A percentile compares a stretch with the other conserved stretches of the same genome.
These are phyloP conservation scores for Podaxis sp. DNA, from an alignment of 768 basidiomycete species.

Conservation along the genomic window DNA sequence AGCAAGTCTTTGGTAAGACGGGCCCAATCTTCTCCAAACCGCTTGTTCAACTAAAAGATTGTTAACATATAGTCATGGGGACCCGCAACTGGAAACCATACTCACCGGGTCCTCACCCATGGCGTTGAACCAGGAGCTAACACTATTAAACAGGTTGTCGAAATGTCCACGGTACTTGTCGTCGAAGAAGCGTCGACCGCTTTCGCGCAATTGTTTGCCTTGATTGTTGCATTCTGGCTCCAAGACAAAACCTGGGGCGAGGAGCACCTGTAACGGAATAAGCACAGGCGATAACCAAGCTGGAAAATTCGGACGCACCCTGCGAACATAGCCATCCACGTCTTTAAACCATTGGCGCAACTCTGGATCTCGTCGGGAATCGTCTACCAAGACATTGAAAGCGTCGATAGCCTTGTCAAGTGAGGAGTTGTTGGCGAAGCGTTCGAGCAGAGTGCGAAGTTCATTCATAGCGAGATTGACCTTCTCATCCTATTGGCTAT, in stretches of 20 bases:
- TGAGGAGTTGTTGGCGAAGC: slow-evolving; percentile 78
- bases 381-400: slow-evolving; percentile 68
- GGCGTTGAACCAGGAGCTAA: slow-evolving; percentile 78
- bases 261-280: slow-evolving; percentile 48
- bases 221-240: slow-evolving; percentile 71
- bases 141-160: slow-evolving; percentile 71
- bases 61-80: background rate
- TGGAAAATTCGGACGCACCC: slow-evolving; percentile 35
- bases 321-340: slow-evolving; percentile 65
- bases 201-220: slow-evolving; percentile 62
- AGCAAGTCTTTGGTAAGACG: slow-evolving; percentile 82
- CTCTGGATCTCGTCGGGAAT: slow-evolving; percentile 72
- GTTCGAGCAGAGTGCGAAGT: slow-evolving; percentile 82
- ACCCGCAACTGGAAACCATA: background rate
- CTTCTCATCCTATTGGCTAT: slow-evolving; percentile 44
- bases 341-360: slow-evolving; percentile 72
- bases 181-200: slow-evolving; percentile 78
- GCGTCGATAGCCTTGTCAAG: slow-evolving; percentile 72
- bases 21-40: slow-evolving; percentile 82
- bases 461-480: slow-evolving; percentile 59
- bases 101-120: slow-evolving; percentile 78
- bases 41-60: slow-evolving; percentile 50
- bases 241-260: slow-evolving; percentile 86
- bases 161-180: slow-evolving; percentile 67
- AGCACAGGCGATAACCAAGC: background rate